Evolutionary conservation across 208 protist species (phyloP), one percentile per base, ranked within the genome.

Genomic region (Acanthamoeba triangularis): DNA sequence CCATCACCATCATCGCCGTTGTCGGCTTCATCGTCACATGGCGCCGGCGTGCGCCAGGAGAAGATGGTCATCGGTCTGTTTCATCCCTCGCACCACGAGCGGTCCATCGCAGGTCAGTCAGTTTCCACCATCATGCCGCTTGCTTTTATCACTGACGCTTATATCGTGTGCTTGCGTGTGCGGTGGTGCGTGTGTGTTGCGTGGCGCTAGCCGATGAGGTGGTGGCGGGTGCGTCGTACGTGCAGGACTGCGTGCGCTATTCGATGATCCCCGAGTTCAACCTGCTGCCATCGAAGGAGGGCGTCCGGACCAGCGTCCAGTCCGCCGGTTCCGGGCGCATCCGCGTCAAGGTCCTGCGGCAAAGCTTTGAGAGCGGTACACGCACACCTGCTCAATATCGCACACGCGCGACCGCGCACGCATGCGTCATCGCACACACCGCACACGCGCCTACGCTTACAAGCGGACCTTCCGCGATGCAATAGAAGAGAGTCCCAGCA

Each of bases 211-310:
- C 59, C 4, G 41, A 28, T 28, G 76, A 85, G 47, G 25, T 85
- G 20, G 76, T 85, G 35, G 14, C 11, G 4, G 14, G 11, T 6
- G 61, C 85, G 44, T 16, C 61, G 30, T 92, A 92, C 61, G 85
- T 92, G 0, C 11, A 28, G 44, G 85, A 92, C 1, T 92, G 85
- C 28, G 85, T 92, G 16, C 85, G 33, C 33, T 74, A 37, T 25
- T 92, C 85, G 11, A 92, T 92, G 23, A 33, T 92, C 59, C 85
- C 85, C 28, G 85, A 92, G 61, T 63, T 92, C 20, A 14, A 11
- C 14, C 28, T 92, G 35, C 44, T 35, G 47, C 85, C 61, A 13
- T 25, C 11, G 30, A 10, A 10, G 33, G 37, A 65, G 33, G 85
- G 85, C 11, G n/a, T 88, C 44, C 10, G 28, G 5, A 59, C 44